Conservation (phyloP, 768 basidiomycete species). For the Clitopilus hobsonii region DNA sequence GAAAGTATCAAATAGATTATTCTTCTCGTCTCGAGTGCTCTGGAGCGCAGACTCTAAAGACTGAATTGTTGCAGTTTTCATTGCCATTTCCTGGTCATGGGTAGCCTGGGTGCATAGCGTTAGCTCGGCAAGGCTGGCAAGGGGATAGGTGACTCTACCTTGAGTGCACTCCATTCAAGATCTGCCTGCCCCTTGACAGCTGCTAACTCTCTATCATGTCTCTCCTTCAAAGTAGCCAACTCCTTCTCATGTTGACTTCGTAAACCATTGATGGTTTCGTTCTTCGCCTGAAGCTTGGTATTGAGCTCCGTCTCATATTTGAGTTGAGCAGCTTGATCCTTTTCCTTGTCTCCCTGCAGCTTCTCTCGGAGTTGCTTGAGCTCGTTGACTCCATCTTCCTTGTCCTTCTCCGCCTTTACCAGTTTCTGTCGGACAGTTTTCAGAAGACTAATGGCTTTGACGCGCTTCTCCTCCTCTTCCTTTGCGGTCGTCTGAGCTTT, state of each 20-base stretch:
- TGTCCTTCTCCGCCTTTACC: conserved; percentile 94
- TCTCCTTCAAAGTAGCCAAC: conserved; percentile 43
- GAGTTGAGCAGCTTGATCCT: conserved; percentile 47
- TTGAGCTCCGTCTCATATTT: conserved; percentile 65
- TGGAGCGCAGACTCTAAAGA: conserved; percentile 69
- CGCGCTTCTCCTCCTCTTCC: conserved; percentile 97
- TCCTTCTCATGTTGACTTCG: conserved; percentile 79
- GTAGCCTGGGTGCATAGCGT: conserved; percentile 41
- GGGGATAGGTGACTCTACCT: conserved; percentile 40
- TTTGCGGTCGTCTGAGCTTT: conserved; percentile 60
- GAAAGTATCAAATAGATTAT: conserved; percentile 76
- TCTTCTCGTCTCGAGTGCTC: conserved; percentile 70
- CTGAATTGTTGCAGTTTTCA: conserved; percentile 57
- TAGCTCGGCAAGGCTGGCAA: not conserved
- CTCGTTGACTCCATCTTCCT: conserved; percentile 73
- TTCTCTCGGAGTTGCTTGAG: conserved; percentile 44
- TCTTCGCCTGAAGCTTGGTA: conserved; percentile 35
- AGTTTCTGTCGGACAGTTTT: conserved; percentile 96
- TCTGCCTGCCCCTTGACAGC: conserved; percentile 69
- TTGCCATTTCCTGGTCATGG: conserved; percentile 62
- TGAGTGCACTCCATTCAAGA: conserved; percentile 65
- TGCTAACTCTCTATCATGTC: conserved; percentile 40
- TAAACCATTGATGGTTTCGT: conserved; percentile 57
- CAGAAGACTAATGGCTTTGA: conserved; percentile 86
- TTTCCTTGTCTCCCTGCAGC: conserved; percentile 49